Percentiles rank a stretch among this genome's conserved stretches.
Conservation (phyloP, 2,329 filamentous ascomycete genomes). For the Fusarium sp. region DNA sequence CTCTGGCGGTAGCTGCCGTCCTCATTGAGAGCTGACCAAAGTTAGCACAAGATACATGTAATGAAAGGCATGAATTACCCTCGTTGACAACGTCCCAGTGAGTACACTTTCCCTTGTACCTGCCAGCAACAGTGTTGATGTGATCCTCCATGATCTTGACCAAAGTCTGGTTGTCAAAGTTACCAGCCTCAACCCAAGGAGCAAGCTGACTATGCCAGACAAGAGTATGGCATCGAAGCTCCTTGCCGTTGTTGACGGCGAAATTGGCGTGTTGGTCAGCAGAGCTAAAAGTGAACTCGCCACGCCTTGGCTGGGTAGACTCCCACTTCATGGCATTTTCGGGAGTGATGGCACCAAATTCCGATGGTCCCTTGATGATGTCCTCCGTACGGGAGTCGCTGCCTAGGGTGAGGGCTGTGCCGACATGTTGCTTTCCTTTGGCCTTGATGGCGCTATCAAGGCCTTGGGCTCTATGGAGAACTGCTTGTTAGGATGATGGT, state of each 20-base stretch:
- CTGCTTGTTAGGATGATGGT: neutral
- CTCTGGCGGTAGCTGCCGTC: conserved; percentile 59
- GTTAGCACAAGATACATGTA: neutral
- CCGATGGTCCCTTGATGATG: conserved; percentile 60
- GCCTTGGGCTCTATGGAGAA: neutral
- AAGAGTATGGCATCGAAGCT: conserved; percentile 71
- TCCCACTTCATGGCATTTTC: conserved; percentile 67
- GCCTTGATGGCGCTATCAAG: conserved; percentile 44
- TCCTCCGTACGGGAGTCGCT: conserved; percentile 61
- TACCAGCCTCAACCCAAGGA: conserved; percentile 46
- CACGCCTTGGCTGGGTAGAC: conserved; percentile 65
- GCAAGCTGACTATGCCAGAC: conserved; percentile 55
- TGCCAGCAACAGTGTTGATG: conserved; percentile 58
- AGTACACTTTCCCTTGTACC: conserved; percentile 61
- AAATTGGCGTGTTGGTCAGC: conserved; percentile 61
- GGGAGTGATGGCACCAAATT: conserved; percentile 69
- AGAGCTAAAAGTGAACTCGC: conserved; percentile 65
- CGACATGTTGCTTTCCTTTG: conserved; percentile 60
- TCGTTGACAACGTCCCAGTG: conserved; percentile 69
- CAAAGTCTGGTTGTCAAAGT: conserved; percentile 62
- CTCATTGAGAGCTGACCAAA: conserved; percentile 56
- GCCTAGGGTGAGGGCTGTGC: conserved; percentile 67
- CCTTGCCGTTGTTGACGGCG: conserved; percentile 57
- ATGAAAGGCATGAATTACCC: conserved; percentile 25
- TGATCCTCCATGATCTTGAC: conserved; percentile 64